Evolutionary conservation across 352 stramenopile genomes (phyloP), one percentile per base, ranked within the genome.

Genomic region (Pythium chondricola): DNA sequence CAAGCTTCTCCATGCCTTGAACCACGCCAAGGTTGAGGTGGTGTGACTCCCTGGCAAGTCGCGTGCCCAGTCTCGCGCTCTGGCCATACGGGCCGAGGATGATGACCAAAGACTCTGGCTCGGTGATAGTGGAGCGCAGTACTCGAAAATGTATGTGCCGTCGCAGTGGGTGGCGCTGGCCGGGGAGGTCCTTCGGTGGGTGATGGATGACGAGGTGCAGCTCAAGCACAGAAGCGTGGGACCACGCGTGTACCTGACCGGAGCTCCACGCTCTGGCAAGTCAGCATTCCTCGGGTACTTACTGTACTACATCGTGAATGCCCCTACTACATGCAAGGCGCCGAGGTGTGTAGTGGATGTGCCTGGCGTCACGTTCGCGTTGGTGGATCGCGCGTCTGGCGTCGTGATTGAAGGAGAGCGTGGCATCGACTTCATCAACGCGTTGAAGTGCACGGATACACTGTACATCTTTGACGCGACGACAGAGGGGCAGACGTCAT

Each of bases 391-490:
- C 2, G 16, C 3, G 17, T 16, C 11, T 13, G 32, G 27, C 18
- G 21, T 7, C 8, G 42, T 48, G 1, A 25, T 43, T 14, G 47
- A 62, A 38, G 54, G 54, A 3, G 6, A 26, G 2, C 55, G 55
- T 9, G 42, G 40, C 7, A 13, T 20, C 4, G 48, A 52, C 10
- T 63, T 63, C 27, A 18, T 11, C 6, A 17, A 31, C 7, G 42
- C 56, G 17, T 37, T 63, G 3, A 29, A 18, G 9, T 33, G 54
- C 27, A 5, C 17, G 6, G 11, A 6, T 13, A 45, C 42, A 10
- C 22, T 63, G 3, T 63, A 63, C 32, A 20, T 63, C 13, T 63
- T 50, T 33, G 55, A 63, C 31, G 36, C 26, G 2, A 39, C 17
- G n/a, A 35, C 22, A 10, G 31, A 36, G 2, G n/a, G 13, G 11